phyloP scores from a whole-genome alignment of 805 yeast genomes.

The Starmerella sp. region DNA sequence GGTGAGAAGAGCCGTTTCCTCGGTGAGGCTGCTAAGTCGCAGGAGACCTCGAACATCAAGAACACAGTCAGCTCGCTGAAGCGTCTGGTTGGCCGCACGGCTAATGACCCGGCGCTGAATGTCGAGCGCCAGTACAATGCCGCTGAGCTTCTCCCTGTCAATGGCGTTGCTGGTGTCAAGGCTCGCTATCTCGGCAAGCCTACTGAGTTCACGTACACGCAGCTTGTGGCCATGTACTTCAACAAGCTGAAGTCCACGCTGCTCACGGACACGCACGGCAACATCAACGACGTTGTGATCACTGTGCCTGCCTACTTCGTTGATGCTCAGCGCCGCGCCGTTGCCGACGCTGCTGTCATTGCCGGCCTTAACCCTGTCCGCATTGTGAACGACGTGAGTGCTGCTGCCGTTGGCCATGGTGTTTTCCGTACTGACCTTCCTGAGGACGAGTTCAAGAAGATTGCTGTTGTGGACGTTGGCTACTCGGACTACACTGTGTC shows the following conservation, averaged over 20 bases:
- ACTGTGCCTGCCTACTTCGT: conserved; percentile 97
- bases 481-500: conserved; percentile 89
- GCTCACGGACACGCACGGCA: conserved; percentile 67
- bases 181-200: conserved; percentile 75
- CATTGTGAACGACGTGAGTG: conserved; percentile 93
- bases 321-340: conserved; percentile 92
- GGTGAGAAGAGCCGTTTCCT: conserved; percentile 79
- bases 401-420: conserved; percentile 99
- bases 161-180: conserved; percentile 70
- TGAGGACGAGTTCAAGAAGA: conserved; percentile 79
- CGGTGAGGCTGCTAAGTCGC: conserved; percentile 93
- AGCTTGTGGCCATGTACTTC: conserved; percentile 89
- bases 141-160: conserved; percentile 55
- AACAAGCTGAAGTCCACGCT: conserved; percentile 79
- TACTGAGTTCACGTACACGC: conserved; percentile 72
- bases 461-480: conserved; percentile 94
- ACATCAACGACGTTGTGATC: conserved; percentile 76
- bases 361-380: conserved; percentile 98
- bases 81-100: conserved; percentile 75
- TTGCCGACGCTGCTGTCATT: conserved; percentile 86
- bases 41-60: conserved; percentile 91
- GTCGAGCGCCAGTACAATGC: conserved; percentile 66
- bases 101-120: conserved; percentile 63
- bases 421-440: conserved; percentile 92
- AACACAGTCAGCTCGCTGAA: conserved; percentile 92